A percentile compares a stretch with the other conserved stretches of the same genome.
phyloP scores from a whole-genome alignment of 129 eudicot genomes.

The Ambrosia artemisiifolia region DNA sequence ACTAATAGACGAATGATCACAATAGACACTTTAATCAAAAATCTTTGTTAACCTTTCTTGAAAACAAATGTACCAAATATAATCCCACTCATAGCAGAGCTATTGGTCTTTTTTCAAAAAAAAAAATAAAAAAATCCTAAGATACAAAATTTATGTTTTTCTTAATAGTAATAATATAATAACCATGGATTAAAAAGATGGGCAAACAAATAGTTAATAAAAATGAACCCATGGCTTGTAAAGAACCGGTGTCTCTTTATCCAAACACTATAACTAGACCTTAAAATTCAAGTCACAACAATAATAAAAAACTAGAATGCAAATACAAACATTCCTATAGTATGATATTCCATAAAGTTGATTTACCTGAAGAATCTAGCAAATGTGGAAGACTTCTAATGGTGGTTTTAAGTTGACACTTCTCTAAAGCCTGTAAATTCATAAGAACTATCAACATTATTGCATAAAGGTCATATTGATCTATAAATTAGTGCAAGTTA shows the following conservation, averaged over 20 bases:
- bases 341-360: not conserved
- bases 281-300: not conserved
- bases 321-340: not conserved
- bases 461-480: not conserved
- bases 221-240: not conserved
- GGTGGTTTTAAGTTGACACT: conserved; percentile 72
- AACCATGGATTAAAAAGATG: too few relatives aligned
- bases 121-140: too few relatives aligned
- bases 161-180: too few relatives aligned
- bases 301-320: not conserved
- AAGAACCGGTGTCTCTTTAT: not conserved
- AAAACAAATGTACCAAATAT: too few relatives aligned
- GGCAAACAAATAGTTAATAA: too few relatives aligned
- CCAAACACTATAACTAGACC: not conserved
- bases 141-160: not conserved
- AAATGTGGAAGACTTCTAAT: conserved; percentile 62
- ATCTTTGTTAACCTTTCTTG: too few relatives aligned
- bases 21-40: not conserved
- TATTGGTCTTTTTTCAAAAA: too few relatives aligned
- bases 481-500: not conserved
- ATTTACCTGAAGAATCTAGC: conserved; percentile 72
- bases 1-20: not conserved
- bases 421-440: conserved; percentile 62
- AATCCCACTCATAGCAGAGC: too few relatives aligned
- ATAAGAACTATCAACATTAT: not conserved